Evolutionary conservation across 371 early-diverging fungal genomes (phyloP).

Genomic region (Parasitella parasitica): DNA sequence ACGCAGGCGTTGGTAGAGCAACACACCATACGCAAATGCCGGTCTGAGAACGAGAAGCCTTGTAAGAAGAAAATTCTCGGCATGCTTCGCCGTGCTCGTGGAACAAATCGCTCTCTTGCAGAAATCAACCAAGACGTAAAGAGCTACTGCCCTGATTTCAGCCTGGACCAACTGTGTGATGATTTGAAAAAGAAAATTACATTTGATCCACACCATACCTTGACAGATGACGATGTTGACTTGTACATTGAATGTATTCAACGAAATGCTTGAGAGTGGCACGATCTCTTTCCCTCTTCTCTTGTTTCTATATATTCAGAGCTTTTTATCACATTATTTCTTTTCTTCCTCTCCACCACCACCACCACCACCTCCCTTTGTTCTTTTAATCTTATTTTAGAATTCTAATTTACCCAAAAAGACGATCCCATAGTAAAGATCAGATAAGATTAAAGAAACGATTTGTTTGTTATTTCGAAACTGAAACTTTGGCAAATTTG

Average conservation of each 20-base stretch:
- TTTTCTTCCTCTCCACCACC: background rate
- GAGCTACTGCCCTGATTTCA: conserved; percentile 25
- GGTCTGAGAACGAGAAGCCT: conserved; percentile 12
- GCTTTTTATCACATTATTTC: background rate
- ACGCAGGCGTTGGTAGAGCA: conserved; percentile 7
- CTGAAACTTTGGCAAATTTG: background rate
- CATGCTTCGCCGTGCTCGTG: conserved; percentile 2
- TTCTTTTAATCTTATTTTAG: background rate
- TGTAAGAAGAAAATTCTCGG: conserved; percentile 4
- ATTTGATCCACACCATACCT: conserved; percentile 10
- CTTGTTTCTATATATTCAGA: background rate
- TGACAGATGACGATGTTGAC: conserved; percentile 21
- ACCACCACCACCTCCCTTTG: background rate
- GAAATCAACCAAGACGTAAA: conserved; percentile 21
- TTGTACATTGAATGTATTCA: conserved; percentile 20
- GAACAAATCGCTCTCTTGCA: conserved; percentile 6
- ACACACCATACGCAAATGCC: conserved; percentile 1
- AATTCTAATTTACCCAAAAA: background rate
- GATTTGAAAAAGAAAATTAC: conserved; percentile 10
- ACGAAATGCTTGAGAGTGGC: conserved; percentile 1
- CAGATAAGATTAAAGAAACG: background rate
- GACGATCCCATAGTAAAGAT: background rate
- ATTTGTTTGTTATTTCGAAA: background rate
- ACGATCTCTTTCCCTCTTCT: background rate
- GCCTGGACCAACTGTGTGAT: conserved; percentile 24